Percentiles rank a stretch among this genome's conserved stretches.
Evolutionary conservation across 305 asterid genomes (phyloP).

Genomic region (Fraxinus baroniana): DNA sequence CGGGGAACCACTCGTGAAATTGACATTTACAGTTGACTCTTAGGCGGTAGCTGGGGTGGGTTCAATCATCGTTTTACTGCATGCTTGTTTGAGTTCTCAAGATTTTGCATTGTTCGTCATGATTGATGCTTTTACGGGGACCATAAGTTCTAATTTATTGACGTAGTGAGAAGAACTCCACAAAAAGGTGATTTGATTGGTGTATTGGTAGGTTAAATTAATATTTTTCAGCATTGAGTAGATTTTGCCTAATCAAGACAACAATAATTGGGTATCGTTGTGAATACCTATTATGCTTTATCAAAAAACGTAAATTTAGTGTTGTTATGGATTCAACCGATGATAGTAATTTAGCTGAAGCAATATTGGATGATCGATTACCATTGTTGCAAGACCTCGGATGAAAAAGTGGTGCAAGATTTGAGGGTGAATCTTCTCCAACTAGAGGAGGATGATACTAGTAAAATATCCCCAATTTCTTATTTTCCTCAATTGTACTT

Average conservation of each 20-base stretch:
- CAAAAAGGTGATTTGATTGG: not conserved
- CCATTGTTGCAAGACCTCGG: not conserved
- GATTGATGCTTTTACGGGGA: not conserved
- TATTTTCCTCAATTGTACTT: not conserved
- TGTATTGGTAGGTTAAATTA: not conserved
- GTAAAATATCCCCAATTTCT: not conserved
- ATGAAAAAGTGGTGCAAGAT: not conserved
- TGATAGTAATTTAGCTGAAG: not conserved
- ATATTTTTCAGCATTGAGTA: not conserved
- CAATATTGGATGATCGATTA: not conserved
- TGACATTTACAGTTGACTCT: not conserved
- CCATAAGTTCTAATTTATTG: not conserved
- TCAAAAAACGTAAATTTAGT: not conserved
- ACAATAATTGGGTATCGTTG: not conserved
- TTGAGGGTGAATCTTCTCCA: not conserved
- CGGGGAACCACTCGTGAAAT: not conserved
- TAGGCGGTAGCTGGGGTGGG: not conserved
- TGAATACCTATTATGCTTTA: not conserved
- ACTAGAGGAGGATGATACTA: not conserved
- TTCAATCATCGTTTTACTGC: not conserved
- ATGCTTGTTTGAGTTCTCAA: not conserved
- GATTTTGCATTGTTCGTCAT: not conserved
- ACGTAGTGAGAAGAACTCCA: not conserved
- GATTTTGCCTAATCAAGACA: not conserved
- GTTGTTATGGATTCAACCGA: not conserved